Percentiles rank a stretch among this genome's conserved stretches.
These are phyloP conservation scores for Russula sp. DNA, from an alignment of 768 basidiomycete genomes.

Conservation along the genomic window DNA sequence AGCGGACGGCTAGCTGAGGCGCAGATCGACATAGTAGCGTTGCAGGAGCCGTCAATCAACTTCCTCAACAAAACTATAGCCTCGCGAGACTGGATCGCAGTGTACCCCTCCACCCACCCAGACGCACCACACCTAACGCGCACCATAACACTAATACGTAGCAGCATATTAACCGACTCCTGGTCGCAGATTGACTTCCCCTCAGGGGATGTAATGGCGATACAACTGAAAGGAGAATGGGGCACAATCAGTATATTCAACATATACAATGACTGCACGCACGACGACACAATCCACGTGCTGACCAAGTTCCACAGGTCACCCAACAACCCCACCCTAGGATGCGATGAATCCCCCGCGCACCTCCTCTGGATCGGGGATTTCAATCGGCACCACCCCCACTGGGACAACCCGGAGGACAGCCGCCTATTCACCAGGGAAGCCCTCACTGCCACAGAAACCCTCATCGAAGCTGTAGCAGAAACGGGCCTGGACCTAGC, in stretches of 20 bases:
- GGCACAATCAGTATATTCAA: not conserved
- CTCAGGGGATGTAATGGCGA: not conserved
- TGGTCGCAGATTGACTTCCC: too few relatives aligned
- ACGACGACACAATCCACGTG: not conserved
- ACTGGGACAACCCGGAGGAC: not conserved
- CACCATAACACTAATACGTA: not conserved
- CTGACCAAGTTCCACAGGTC: not conserved
- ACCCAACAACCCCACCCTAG: not conserved
- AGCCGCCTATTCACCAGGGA: too few relatives aligned
- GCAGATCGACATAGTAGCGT: not conserved
- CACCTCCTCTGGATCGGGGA: not conserved
- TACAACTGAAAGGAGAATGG: not conserved
- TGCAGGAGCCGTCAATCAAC: not conserved
- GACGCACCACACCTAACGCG: not conserved
- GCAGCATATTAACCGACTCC: not conserved
- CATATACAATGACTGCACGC: not conserved
- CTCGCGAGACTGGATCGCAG: not conserved
- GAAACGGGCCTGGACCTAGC: not conserved
- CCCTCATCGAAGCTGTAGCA: not conserved
- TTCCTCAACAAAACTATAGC: not conserved
- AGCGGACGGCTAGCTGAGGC: not conserved
- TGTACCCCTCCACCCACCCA: not conserved
- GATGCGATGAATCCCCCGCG: accelerated
- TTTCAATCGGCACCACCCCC: too few relatives aligned
- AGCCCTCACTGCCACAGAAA: not conserved